These are phyloP conservation scores for Quercus parvula DNA, from an alignment of 306 rosid species.

Conservation along the genomic window DNA sequence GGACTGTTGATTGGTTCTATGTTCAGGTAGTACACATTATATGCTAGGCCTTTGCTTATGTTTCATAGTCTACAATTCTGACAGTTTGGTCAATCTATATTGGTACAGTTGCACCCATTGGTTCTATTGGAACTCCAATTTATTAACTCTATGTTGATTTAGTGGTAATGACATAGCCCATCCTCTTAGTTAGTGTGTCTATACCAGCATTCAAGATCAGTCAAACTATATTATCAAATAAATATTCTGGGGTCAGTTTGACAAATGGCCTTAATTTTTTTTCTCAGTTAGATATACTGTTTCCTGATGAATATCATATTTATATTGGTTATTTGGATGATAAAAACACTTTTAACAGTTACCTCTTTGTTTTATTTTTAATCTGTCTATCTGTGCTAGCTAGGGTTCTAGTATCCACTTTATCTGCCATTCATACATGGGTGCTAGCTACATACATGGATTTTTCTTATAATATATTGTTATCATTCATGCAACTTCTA, in stretches of 20 bases:
- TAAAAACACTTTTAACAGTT: not conserved
- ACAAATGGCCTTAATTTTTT: not conserved
- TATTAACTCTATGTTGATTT: not conserved
- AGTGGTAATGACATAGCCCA: not conserved
- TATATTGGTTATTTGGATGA: not conserved
- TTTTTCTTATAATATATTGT: not conserved
- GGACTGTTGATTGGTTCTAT: slow-evolving; percentile 76
- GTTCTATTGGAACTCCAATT: not conserved
- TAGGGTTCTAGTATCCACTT: not conserved
- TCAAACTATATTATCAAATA: not conserved
- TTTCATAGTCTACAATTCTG: not conserved
- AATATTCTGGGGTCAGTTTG: not conserved
- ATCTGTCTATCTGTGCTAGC: not conserved
- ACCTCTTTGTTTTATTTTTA: not conserved
- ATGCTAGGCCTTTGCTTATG: not conserved
- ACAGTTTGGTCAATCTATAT: not conserved
- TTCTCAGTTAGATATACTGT: not conserved
- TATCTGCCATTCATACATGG: not conserved
- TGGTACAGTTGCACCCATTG: not conserved
- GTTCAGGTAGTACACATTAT: slow-evolving; percentile 51
- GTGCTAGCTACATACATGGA: too few species aligned
- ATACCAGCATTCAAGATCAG: not conserved
- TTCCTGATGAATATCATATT: not conserved
- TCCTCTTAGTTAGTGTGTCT: not conserved
- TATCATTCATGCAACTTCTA: not conserved